phyloP scores from a whole-genome alignment of 805 yeast genomes.

The Metschnikowia peoriensis region DNA sequence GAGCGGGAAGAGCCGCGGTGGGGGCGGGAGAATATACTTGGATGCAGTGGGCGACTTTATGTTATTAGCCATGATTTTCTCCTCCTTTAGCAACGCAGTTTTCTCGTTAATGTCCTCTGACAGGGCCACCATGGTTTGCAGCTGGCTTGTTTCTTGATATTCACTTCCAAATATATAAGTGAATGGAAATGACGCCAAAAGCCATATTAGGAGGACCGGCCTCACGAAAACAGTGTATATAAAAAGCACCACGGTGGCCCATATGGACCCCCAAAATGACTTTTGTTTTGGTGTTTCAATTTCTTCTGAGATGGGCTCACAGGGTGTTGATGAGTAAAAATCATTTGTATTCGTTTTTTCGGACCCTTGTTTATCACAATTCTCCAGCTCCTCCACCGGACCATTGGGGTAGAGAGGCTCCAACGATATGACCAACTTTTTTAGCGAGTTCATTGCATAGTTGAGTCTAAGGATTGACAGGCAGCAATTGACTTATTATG shows the following conservation, averaged over 20 bases:
- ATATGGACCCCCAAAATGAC: not conserved
- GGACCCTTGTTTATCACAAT: not conserved
- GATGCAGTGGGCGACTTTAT: conserved; percentile 44
- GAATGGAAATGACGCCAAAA: conserved; percentile 56
- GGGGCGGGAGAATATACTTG: conserved; percentile 46
- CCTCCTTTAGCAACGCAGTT: conserved; percentile 39
- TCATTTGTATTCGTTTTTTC: not conserved
- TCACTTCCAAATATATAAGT: conserved; percentile 33
- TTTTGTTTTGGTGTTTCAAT: not conserved
- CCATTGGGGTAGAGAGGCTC: conserved; percentile 16
- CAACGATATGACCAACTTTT: conserved; percentile 17
- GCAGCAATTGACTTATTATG: not conserved
- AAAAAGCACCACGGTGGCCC: conserved; percentile 16
- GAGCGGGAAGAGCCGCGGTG: conserved; percentile 42
- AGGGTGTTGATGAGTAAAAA: not conserved
- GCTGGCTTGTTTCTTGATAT: conserved; percentile 8
- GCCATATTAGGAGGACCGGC: conserved; percentile 52
- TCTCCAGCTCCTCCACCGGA: conserved; percentile 1
- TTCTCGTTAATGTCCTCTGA: conserved; percentile 27
- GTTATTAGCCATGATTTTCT: conserved; percentile 38
- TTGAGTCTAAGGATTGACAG: not conserved
- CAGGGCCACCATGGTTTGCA: conserved; percentile 1
- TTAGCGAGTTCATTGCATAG: conserved; percentile 21
- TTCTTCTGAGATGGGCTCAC: conserved; percentile 8
- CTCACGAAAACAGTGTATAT: conserved; percentile 51